Base-by-base conservation (phyloP, 139 green algal genomes). In the Chlamydomonas eustigma region DNA sequence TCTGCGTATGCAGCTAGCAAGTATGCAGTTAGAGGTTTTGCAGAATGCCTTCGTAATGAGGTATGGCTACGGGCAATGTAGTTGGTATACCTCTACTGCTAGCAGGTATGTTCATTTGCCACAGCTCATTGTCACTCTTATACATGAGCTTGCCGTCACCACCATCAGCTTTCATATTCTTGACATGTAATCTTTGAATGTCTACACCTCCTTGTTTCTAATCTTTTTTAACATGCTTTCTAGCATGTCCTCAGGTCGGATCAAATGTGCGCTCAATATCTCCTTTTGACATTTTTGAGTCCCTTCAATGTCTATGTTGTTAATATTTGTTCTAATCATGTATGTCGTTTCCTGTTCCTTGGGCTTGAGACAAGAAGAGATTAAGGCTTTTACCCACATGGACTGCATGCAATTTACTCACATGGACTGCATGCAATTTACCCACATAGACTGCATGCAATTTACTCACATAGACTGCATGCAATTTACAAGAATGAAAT, bases 11-110 rank as follows among this genome's bases (percentile, higher is more conserved):
- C 83, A 2, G 85, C 90, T 28, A 89, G 83, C 75, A 97, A 97
- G 83, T 94, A 87, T 80, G 93, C 93, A 4, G 72, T 97, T 24
- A 81, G 90, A 30, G 91, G 92, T 0, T 83, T 97, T 58, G 89
- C 88, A 39, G 93, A 97, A 75, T 90, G 80, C 68, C 78, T 97
- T 34, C 73, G 90, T 0, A 96, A 94, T 69, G 92, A 97, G 86
- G 85, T 94, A n/a, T n/a, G n/a, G n/a, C n/a, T n/a, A n/a, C n/a
- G n/a, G n/a, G n/a, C n/a, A n/a, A n/a, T n/a, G n/a, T n/a, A n/a
- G n/a, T n/a, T n/a, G n/a, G n/a, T n/a, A n/a, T n/a, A n/a, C n/a
- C n/a, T n/a, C n/a, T n/a, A n/a, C n/a, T n/a, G n/a, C n/a, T n/a
- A n/a, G n/a, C 34, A 34, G 66, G 12, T 18, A 1, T 1, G 63